Base-by-base conservation (phyloP, 306 rosid genomes). In the Alnus rubra region DNA sequence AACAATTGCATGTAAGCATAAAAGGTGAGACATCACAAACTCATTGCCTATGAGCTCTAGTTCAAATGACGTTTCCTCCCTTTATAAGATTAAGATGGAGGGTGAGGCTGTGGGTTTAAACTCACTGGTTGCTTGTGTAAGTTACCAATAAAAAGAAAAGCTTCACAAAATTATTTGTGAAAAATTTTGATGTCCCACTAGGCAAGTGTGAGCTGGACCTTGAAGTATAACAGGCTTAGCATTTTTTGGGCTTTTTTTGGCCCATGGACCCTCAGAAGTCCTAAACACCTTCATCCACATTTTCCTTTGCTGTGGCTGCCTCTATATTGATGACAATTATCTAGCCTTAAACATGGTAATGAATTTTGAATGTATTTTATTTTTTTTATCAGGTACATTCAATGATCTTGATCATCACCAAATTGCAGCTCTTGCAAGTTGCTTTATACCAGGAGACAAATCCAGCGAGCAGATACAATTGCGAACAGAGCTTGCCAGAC, bases 401-500 rank as follows among this genome's bases (percentile, higher is more conserved):
- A 95, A 95, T 74, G 96, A 95, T 72, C 91, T 95, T 30, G 98
- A 92, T 80, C 98, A 92, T 77, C 98, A 95, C 74, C 98, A 95
- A 88, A 87, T 95, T 86, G 98, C 97, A 58, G 96, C 98, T 45
- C 93, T 95, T 79, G 92, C 98, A 77, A 95, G 98, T 88, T 95
- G 98, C 86, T 95, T 95, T 84, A 92, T 95, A 75, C 98, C 96
- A 2, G 92, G 90, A 83, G 98, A 95, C 78, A 92, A 84, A 86
- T 92, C 98, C 39, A 90, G 39, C 77, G 98, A 95, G 86, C 98
- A 92, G 90, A 91, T 92, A 85, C 96, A 95, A 44, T 83, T 95
- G 80, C 88, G 98, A 79, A 86, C 94, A 28, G 98, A 95, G 85
- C 98, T 95, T 79, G 94, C 94, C 1, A 90, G 91, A 79, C 98